Percentiles rank a stretch among this genome's conserved stretches.
phyloP scores from a whole-genome alignment of 1,284 basidiomycete genomes.

The Takashimella tepidaria region DNA sequence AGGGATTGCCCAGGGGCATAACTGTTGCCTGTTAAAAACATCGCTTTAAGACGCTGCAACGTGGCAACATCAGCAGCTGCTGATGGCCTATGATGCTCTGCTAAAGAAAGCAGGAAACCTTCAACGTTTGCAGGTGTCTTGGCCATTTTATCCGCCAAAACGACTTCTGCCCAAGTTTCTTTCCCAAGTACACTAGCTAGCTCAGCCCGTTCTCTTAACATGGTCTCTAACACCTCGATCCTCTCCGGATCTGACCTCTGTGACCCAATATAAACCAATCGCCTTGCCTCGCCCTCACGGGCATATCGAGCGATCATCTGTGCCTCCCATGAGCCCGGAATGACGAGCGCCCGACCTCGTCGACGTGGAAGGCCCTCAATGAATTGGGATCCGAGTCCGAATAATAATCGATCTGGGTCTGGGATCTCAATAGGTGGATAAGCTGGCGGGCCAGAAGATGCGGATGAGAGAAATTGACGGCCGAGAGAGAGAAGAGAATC shows the following conservation, averaged over 20 bases:
- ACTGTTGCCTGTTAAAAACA: constrained; percentile 52
- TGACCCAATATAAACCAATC: constrained; percentile 71
- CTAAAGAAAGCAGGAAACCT: constrained; percentile 72
- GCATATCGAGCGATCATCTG: constrained; percentile 88
- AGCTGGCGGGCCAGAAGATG: constrained; percentile 36
- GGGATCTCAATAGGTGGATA: constrained; percentile 38
- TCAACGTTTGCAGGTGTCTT: constrained; percentile 83
- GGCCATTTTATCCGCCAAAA: constrained; percentile 89
- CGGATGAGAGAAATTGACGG: constrained; percentile 71
- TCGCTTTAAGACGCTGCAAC: constrained; percentile 68
- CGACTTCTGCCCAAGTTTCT: constrained; percentile 75
- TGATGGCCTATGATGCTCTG: constrained; percentile 68
- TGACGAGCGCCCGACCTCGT: constrained; percentile 57
- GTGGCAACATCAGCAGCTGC: constrained; percentile 66
- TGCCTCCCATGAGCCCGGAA: constrained; percentile 79
- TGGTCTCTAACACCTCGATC: constrained; percentile 61
- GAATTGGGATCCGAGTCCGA: constrained; percentile 42
- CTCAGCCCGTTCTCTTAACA: constrained; percentile 69
- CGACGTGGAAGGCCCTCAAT: constrained; percentile 56
- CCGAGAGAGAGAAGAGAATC: constrained; percentile 87
- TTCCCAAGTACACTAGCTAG: constrained; percentile 76
- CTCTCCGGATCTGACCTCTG: constrained; percentile 51
- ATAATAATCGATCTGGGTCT: constrained; percentile 35
- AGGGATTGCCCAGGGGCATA: constrained; percentile 12
- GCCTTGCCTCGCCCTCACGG: constrained; percentile 71